phyloP scores from a whole-genome alignment of 2,329 filamentous ascomycete species.

The Calonectria pteridis region DNA sequence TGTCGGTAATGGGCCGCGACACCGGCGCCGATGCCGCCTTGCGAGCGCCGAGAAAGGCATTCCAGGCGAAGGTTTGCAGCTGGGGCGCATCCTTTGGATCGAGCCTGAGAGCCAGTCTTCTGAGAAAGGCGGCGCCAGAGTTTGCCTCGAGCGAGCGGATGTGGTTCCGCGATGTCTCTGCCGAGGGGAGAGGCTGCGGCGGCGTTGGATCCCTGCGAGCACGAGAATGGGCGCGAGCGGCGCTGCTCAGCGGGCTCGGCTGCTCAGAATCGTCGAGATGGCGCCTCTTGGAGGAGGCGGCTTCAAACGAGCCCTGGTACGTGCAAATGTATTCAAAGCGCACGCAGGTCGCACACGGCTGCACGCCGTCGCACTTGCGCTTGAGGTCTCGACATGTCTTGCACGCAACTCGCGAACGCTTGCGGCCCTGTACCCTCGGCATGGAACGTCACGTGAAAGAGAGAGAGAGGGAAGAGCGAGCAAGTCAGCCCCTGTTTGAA shows the following conservation, averaged over 20 bases:
- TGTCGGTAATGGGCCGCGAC: constrained; percentile 56
- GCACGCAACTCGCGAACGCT: constrained; percentile 60
- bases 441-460: constrained; percentile 10
- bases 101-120: constrained; percentile 63
- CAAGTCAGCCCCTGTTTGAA: background rate
- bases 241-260: background rate
- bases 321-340: constrained; percentile 66
- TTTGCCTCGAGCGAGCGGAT: constrained; percentile 66
- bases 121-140: constrained; percentile 68
- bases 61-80: constrained; percentile 69
- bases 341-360: constrained; percentile 65
- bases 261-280: background rate
- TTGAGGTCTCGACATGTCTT: constrained; percentile 67
- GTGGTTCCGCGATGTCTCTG: constrained; percentile 38
- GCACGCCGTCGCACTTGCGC: constrained; percentile 66
- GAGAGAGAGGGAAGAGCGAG: background rate
- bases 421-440: constrained; percentile 41
- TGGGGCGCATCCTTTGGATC: constrained; percentile 66
- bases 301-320: constrained; percentile 52
- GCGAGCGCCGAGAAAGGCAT: constrained; percentile 51
- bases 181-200: constrained; percentile 22
- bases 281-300: constrained; percentile 28
- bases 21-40: constrained; percentile 35
- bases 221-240: background rate
- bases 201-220: background rate